Evolutionary conservation across 345 rosid genomes (phyloP).

Genomic region (Viola odorata): DNA sequence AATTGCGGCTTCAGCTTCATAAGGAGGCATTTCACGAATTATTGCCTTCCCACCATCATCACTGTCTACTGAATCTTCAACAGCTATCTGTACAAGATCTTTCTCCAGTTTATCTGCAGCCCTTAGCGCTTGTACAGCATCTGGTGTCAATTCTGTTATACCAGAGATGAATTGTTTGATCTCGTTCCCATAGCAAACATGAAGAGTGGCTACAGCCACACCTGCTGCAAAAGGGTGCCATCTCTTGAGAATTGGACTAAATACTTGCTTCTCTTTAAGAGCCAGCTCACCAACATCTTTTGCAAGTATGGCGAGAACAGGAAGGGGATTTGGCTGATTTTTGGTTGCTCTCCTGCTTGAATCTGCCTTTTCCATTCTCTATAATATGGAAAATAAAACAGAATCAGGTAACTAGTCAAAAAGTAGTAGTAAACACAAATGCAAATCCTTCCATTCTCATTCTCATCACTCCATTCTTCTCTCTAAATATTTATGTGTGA

Average conservation of each 20-base stretch:
- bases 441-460: not conserved
- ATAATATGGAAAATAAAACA: conserved; percentile 14
- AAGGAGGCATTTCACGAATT: conserved; percentile 98
- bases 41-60: conserved; percentile 99
- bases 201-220: conserved; percentile 96
- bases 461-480: no score
- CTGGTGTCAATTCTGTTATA: conserved; percentile 77
- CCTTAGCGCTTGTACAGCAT: conserved; percentile 81
- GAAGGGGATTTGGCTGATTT: conserved; percentile 74
- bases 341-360: conserved; percentile 90
- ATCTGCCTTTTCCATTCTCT: conserved; percentile 99
- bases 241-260: conserved; percentile 86
- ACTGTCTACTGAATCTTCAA: conserved; percentile 94
- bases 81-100: conserved; percentile 98
- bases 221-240: conserved; percentile 99
- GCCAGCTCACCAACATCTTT: conserved; percentile 94
- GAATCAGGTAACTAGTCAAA: conserved; percentile 10
- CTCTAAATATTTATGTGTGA: not conserved
- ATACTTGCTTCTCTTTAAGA: conserved; percentile 62
- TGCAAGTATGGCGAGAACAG: conserved; percentile 89
- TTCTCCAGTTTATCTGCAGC: conserved; percentile 94
- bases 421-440: not conserved
- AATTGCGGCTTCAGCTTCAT: conserved; percentile 85
- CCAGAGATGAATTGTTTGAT: conserved; percentile 78
- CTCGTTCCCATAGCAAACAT: conserved; percentile 91